Evolutionary conservation across 2,329 filamentous ascomycete species (phyloP), one percentile per base, ranked within the genome.

Genomic region (Helotiales sp.): DNA sequence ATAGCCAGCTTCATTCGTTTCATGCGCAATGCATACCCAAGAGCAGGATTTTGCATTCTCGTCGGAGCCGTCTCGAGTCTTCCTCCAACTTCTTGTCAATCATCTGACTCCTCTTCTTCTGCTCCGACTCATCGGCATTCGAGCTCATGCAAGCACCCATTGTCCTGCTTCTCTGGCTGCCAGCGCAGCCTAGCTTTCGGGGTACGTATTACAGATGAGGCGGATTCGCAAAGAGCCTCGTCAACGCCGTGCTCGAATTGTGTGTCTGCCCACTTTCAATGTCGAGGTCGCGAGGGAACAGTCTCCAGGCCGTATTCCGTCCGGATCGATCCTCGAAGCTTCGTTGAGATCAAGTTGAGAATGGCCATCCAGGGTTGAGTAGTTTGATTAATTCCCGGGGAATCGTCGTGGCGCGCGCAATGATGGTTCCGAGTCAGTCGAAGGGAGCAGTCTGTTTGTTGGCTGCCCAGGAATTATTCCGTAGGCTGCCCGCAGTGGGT

Each of bases 11-110:
- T 17, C 40, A n/a, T 54, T 61, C 40, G 45, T 24, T n/a, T 30
- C 34, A 55, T 63, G 34, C 37, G 58, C 66, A 59, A 69, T 64
- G 79, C 88, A 72, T 88, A 98, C 96, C 96, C 75, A 99, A 85
- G 63, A 99, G 84, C 69, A 99, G 82, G 74, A 99, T 98, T 83
- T 99, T 99, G 93, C 96, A 98, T 91, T 99, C 96, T 84, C 93
- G 88, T 79, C 94, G 90, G 84, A 98, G 84, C 79, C 92, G 88
- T 80, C 93, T 93, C 61, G 93, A 96, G 80, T 99, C 96, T 79
- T 98, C 95, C 79, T 98, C 95, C 70, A 99, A 85, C 76, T 88
- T 91, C 81, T 91, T 92, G 82, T 99, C 96, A 78, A 99, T 99
- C 80, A 91, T 91, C 82, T 97, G 93, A 81, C 93, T 97, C 81